Evolutionary conservation across 2,329 filamentous ascomycete genomes (phyloP), one percentile per base, ranked within the genome.

Genomic region (Calonectria naviculata): DNA sequence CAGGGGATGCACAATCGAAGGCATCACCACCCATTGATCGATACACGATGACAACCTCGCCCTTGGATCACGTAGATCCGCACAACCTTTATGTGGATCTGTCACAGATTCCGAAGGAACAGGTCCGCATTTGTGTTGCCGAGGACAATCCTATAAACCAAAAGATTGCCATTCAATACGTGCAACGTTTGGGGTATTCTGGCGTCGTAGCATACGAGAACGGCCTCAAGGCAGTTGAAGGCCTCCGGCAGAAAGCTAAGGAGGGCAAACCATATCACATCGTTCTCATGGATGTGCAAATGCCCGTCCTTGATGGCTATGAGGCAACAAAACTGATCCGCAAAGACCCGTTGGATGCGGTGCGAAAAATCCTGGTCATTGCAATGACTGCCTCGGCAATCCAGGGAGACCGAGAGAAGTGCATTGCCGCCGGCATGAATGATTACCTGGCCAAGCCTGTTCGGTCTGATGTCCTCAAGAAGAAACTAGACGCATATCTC

Each of bases 381-480:
- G 96, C 96, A 66, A 98, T 98, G 96, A 98, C 96, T 1, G 96
- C 96, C 1, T 95, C 93, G 29, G 96, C 96, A 4, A 98, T 98
- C 72, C 94, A 97, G 80, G 96, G 96, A 21, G 96, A 98, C 80
- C 89, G 95, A 58, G 96, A 98, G 81, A 98, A 97, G 84, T 98
- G 96, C 77, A 86, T 98, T n/a, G 94, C 95, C 61, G 94, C 95
- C 1, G 96, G 96, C 52, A 98, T 98, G 96, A 98, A 98, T 82
- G 97, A 98, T 79, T 98, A 98, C 78, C 89, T 98, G 1, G 95
- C 96, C 19, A 98, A 98, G 81, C 96, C 96, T 1, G 96, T 98
- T n/a, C 90, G 95, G 71, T 94, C 94, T 5, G 93, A 95, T 56
- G 92, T 97, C 46, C 86, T 98, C 65, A 97, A 94, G 83, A 92